These are phyloP conservation scores for Colletotrichum filicis DNA, from an alignment of 2,329 filamentous ascomycete species.

Conservation along the genomic window DNA sequence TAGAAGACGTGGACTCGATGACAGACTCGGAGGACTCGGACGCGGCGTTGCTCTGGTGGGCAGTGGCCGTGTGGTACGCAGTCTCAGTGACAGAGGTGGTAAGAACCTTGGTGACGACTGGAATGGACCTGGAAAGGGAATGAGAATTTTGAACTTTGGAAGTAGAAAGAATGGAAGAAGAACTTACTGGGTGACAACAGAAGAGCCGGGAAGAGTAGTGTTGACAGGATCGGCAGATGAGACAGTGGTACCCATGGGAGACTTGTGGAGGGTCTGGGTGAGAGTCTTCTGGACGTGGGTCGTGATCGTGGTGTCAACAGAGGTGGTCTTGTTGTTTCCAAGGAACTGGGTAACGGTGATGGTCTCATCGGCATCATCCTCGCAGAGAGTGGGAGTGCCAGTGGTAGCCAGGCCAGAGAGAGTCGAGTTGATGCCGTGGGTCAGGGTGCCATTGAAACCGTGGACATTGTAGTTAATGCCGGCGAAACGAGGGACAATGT, in stretches of 20 bases:
- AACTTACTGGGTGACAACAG: slow-evolving; percentile 15
- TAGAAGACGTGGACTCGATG: not conserved
- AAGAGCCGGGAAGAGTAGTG: slow-evolving; percentile 5
- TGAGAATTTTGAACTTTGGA: not conserved
- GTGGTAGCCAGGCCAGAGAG: slow-evolving; percentile 4
- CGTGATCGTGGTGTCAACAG: slow-evolving; percentile 12
- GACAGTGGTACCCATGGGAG: slow-evolving; percentile 21
- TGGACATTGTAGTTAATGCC: slow-evolving; percentile 15
- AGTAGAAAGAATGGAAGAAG: not conserved
- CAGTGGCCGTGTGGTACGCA: slow-evolving; percentile 17
- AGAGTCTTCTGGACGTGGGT: slow-evolving; percentile 20
- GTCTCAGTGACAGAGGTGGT: slow-evolving; percentile 34
- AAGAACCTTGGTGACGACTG: slow-evolving; percentile 20
- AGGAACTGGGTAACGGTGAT: not conserved
- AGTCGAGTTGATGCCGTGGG: slow-evolving; percentile 7
- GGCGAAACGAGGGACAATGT: slow-evolving; percentile 24
- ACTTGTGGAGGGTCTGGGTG: slow-evolving; percentile 21
- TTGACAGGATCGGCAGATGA: slow-evolving; percentile 25
- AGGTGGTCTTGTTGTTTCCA: not conserved
- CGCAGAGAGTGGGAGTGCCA: not conserved
- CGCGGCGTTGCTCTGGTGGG: not conserved
- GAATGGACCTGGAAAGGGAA: not conserved
- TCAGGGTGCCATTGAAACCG: slow-evolving; percentile 9
- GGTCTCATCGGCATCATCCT: slow-evolving; percentile 17
- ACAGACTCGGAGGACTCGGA: not conserved